Evolutionary conservation across 805 yeast species (phyloP).

Genomic region (Nakazawaea anatomiae): DNA sequence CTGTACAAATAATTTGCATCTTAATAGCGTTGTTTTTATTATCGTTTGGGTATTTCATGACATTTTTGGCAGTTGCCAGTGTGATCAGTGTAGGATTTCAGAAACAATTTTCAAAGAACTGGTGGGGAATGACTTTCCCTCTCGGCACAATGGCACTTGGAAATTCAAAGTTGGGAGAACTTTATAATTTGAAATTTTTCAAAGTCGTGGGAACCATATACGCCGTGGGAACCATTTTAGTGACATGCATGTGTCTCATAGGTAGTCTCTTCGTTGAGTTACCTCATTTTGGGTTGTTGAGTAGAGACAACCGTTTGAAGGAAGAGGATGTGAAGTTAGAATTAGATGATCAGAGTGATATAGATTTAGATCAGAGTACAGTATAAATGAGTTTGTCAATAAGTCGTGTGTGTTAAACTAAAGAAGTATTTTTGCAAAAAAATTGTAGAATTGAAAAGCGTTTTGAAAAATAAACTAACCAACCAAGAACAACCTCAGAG

Average conservation of each 20-base stretch:
- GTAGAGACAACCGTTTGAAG: background rate
- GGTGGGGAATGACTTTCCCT: constrained; percentile 94
- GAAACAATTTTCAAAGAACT: constrained; percentile 38
- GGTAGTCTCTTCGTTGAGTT: constrained; percentile 26
- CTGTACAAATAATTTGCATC: constrained; percentile 1
- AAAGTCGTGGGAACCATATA: constrained; percentile 59
- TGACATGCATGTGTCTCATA: constrained; percentile 37
- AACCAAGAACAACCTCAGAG: too few species aligned
- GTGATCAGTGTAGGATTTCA: background rate
- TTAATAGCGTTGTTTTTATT: constrained; percentile 10
- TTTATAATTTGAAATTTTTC: constrained; percentile 50
- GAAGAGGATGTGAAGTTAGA: background rate
- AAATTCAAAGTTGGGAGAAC: constrained; percentile 42
- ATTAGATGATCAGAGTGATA: background rate
- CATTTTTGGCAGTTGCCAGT: constrained; percentile 2
- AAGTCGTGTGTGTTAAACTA: background rate
- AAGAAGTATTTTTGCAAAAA: background rate
- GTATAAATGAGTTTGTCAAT: background rate
- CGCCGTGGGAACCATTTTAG: constrained; percentile 42
- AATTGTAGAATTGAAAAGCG: background rate
- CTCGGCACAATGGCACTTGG: constrained; percentile 75
- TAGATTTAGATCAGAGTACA: background rate
- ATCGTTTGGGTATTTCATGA: constrained; percentile 21
- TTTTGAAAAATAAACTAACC: too few species aligned
- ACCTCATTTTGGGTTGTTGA: constrained; percentile 15